Evolutionary conservation across 306 rosid species (phyloP).

Genomic region (Amphicarpaea edgeworthii): DNA sequence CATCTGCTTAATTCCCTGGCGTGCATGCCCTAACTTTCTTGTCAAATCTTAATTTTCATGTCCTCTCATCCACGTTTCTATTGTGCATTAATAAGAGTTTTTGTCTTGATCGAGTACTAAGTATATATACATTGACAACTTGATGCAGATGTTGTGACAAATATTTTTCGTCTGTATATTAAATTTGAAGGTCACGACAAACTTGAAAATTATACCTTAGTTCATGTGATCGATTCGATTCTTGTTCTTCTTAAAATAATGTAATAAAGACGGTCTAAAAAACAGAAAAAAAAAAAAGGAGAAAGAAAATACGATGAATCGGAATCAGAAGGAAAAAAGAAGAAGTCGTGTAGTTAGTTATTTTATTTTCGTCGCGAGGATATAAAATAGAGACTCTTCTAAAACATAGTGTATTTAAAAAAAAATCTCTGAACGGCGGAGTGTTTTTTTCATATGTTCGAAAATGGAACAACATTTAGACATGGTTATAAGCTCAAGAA

Average conservation of each 20-base stretch:
- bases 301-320: too few relatives aligned
- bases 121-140: not conserved
- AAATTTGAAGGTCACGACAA: not conserved
- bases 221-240: not conserved
- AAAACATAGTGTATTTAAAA: not conserved
- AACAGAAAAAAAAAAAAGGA: too few relatives aligned
- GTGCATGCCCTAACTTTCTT: slow-evolving; percentile 33
- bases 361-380: too few relatives aligned
- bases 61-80: slow-evolving; percentile 29
- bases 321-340: not conserved
- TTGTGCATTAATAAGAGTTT: slow-evolving; percentile 2
- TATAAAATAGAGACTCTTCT: too few relatives aligned
- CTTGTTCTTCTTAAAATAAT: not conserved
- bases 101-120: not conserved
- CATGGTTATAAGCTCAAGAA: slow-evolving; percentile 38
- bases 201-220: not conserved
- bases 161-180: not conserved
- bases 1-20: not conserved
- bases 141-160: not conserved
- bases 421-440: not conserved
- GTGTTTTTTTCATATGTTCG: not conserved
- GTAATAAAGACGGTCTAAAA: not conserved
- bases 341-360: too few relatives aligned
- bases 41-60: not conserved
- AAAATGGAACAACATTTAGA: not conserved